A percentile compares a stretch with the other conserved stretches of the same genome.
These are phyloP conservation scores for Leucogyrophana mollusca DNA, from an alignment of 768 basidiomycete species.

Conservation along the genomic window DNA sequence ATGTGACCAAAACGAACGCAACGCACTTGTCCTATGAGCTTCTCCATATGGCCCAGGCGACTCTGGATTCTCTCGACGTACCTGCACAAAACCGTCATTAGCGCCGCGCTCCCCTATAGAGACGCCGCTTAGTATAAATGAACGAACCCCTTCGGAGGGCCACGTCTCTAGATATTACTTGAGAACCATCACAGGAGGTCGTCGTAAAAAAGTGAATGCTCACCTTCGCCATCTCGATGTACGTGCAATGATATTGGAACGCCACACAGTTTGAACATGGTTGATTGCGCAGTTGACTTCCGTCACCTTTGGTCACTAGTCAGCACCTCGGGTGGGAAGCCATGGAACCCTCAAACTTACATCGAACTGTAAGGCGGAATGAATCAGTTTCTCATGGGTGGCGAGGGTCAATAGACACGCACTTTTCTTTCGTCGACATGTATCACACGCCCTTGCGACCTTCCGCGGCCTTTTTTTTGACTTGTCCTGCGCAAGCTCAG, in stretches of 20 bases:
- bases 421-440: slow-evolving; percentile 85
- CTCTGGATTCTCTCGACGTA: slow-evolving; percentile 64
- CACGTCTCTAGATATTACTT: slow-evolving; percentile 34
- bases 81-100: slow-evolving; percentile 25
- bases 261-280: slow-evolving; percentile 56
- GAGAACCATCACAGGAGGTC: too few relatives aligned
- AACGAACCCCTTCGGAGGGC: slow-evolving; percentile 34
- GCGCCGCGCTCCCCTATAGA: background rate
- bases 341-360: slow-evolving; percentile 37
- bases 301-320: slow-evolving; percentile 44
- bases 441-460: slow-evolving; percentile 79
- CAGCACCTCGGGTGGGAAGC: background rate
- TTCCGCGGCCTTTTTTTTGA: slow-evolving; percentile 74
- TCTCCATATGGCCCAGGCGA: slow-evolving; percentile 65
- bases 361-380: slow-evolving; percentile 53
- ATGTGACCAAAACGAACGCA: background rate
- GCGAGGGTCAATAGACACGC: slow-evolving; percentile 18
- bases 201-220: too few relatives aligned
- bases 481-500: slow-evolving; percentile 32
- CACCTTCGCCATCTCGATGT: slow-evolving; percentile 56
- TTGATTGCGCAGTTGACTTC: slow-evolving; percentile 53
- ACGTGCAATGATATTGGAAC: slow-evolving; percentile 50
- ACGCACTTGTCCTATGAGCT: slow-evolving; percentile 50
- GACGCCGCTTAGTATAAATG: background rate
- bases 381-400: background rate